Percentiles rank a stretch among this genome's conserved stretches.
These are phyloP conservation scores for Aquilaria sinensis DNA, from an alignment of 345 rosid genomes.

Conservation along the genomic window DNA sequence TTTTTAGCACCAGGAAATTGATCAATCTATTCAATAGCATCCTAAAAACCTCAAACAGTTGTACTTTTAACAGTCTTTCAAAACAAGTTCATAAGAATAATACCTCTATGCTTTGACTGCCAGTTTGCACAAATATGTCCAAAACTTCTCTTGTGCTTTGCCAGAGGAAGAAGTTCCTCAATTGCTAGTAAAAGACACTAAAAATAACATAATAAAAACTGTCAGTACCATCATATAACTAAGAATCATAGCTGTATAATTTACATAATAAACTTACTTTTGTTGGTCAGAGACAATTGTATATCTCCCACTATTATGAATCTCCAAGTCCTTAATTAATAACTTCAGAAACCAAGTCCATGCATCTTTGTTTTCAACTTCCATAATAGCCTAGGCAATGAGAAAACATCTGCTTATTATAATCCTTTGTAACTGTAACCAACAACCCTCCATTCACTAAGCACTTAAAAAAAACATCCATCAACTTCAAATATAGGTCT, in stretches of 20 bases:
- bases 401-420: slow-evolving; percentile 5
- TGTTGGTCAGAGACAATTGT: not conserved
- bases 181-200: not conserved
- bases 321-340: not conserved
- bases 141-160: not conserved
- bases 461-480: not conserved
- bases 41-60: not conserved
- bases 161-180: not conserved
- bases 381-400: not conserved
- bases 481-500: not conserved
- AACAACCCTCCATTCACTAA: not conserved
- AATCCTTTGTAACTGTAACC: not conserved
- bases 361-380: not conserved
- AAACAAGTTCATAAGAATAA: not conserved
- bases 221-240: no score
- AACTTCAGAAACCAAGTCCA: not conserved
- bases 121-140: not conserved
- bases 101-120: not conserved
- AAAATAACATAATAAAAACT: no score
- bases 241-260: not conserved
- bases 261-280: not conserved
- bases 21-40: not conserved
- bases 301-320: not conserved
- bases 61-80: not conserved
- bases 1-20: not conserved